These are phyloP conservation scores for Monilinia vaccinii-corymbosi DNA, from an alignment of 2,329 filamentous ascomycete species.

Conservation along the genomic window DNA sequence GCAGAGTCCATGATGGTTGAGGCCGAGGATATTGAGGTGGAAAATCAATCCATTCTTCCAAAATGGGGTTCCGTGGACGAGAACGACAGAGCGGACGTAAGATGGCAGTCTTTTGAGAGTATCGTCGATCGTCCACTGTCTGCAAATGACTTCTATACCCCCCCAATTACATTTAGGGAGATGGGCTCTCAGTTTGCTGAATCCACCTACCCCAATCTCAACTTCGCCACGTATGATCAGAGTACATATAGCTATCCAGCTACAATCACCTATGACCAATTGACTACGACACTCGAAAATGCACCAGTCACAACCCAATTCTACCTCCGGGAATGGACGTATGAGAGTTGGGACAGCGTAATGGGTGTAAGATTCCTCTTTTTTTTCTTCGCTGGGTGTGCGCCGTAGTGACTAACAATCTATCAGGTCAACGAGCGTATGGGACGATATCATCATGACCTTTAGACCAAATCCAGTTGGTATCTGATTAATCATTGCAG, in stretches of 20 bases:
- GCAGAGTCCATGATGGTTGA: neutral
- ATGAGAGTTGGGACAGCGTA: neutral
- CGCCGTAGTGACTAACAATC: neutral
- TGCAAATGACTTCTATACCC: neutral
- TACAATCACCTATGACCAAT: neutral
- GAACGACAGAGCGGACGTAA: neutral
- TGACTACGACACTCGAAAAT: neutral
- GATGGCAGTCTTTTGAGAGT: neutral
- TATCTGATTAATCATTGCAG: neutral
- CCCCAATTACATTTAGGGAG: fast-evolving
- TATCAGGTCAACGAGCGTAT: neutral
- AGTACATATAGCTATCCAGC: neutral
- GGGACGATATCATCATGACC: neutral
- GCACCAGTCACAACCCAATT: neutral
- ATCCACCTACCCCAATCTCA: too few relatives aligned
- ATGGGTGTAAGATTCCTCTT: neutral
- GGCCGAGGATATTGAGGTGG: neutral
- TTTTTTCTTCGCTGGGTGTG: too few relatives aligned
- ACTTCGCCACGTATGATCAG: neutral
- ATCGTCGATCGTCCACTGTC: neutral
- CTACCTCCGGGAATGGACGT: neutral
- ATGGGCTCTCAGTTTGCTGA: neutral
- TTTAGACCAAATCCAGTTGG: neutral
- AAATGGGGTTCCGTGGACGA: neutral
- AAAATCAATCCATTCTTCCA: neutral